Conservation (phyloP, 495 filamentous ascomycete species). For the Aspergillus kassunensis region DNA sequence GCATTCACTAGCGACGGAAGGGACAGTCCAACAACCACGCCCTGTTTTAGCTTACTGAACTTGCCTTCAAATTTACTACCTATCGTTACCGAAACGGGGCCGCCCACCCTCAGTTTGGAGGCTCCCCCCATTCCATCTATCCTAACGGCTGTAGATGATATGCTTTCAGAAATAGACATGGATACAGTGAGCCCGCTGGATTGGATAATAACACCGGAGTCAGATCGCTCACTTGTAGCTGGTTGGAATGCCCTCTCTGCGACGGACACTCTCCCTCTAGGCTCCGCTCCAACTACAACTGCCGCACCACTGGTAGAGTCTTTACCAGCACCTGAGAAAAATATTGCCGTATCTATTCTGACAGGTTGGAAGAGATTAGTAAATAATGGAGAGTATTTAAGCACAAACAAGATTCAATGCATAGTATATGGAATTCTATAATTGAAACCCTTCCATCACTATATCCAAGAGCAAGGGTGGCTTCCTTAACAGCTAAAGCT, state of each 20-base stretch:
- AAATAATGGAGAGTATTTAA: no score
- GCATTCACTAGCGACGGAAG: slow-evolving; percentile 5
- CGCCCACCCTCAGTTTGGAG: not conserved
- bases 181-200: slow-evolving; percentile 3
- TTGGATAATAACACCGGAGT: slow-evolving; percentile 1
- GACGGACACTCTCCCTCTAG: slow-evolving; percentile 1
- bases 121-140: slow-evolving; percentile 2
- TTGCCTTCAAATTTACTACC: slow-evolving; percentile 2
- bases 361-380: not conserved
- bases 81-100: slow-evolving; percentile 2
- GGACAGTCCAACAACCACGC: not conserved
- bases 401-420: no score
- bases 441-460: no score
- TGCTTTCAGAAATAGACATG: slow-evolving; percentile 5
- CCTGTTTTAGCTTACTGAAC: slow-evolving; percentile 3
- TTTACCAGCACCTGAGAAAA: slow-evolving; percentile 8
- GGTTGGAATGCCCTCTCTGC: slow-evolving; percentile 3
- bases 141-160: slow-evolving; percentile 3
- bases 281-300: slow-evolving; percentile 3
- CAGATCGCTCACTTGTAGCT: slow-evolving; percentile 6
- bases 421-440: no score
- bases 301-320: not conserved
- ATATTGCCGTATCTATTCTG: slow-evolving; percentile 2
- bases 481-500: no score
- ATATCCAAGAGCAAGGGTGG: no score